Base-by-base conservation (phyloP, 345 rosid species). In the Cochlearia excelsa region DNA sequence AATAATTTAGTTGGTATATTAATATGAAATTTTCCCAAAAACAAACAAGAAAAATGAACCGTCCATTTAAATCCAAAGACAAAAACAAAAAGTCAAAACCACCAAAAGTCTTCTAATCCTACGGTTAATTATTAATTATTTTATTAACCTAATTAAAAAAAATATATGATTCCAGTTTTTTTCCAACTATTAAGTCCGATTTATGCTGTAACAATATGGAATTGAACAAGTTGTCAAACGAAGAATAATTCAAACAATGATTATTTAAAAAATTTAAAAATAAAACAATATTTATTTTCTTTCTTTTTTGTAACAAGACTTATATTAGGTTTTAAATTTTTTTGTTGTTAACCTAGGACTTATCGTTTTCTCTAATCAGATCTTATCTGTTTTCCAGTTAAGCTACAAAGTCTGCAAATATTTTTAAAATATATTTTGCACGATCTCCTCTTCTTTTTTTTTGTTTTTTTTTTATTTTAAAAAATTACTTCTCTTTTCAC, bases 361-460 rank as follows among this genome's bases (percentile, higher is more conserved):
- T 16, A 16, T 16, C 23, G 23, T 16, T 16, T 33, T 66, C 58
- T 58, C n/a, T 16, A 16, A 16, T 34, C 26, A 58, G 53, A 67
- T 67, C 65, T 43, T 44, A 58, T 57, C 65, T 59, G 65, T 50
- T 51, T 57, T 57, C 48, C 57, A 58, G 64, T 67, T 67, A 58
- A 45, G 57, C 7, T 23, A 34, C 37, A 34, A 67, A 57, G 40
- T 57, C 59, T 51, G 38, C 45, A 56, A 47, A 47, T 26, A 7
- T n/a, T 44, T 8, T 9, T 5, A 33, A 6, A 2, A 57, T 31
- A 30, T 16, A 3, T 2, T 1, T 50, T 67, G 59, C 65, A 67
- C 65, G 65, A 58, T 57, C 71, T 58, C 33, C 31, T 11, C 26
- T 58, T 33, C 42, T 57, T 10, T 42, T 56, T 1, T 57, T 26